Base-by-base conservation (phyloP, 2,329 filamentous ascomycete genomes). In the Coleophoma eucalyptorum region DNA sequence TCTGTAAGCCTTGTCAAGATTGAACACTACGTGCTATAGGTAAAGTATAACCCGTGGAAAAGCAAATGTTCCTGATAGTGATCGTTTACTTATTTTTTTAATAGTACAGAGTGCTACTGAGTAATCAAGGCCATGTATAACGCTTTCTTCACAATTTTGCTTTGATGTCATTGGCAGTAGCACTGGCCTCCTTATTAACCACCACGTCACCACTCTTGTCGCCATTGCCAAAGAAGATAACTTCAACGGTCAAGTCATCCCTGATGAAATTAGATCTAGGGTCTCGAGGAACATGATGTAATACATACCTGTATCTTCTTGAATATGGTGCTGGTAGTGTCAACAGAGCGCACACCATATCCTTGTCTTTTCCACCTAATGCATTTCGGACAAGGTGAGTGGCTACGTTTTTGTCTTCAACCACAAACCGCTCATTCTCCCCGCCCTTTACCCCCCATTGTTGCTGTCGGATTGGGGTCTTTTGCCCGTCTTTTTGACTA, bases 331-430 rank as follows among this genome's bases (percentile, higher is more conserved):
- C 89, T 3, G 93, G 92, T 19, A 99, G 77, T 1, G 94, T 97
- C 60, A 99, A 77, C 55, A 99, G 75, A 18, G 93, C 93, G 63
- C 89, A 95, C 15, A 99, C 81, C 78, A 96, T 94, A 71, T 99
- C 95, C 62, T 86, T 84, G 63, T 99, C 92, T 67, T 88, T 91
- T 11, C 94, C 94, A 49, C 94, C 94, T 31, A 99, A 82, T 0
- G 94, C 94, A 65, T 99, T 99, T 56, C 94, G 84, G 44, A 97
- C 89, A 44, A 99, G 80, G 72, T 99, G 94, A 2, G 94, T 99
- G 1, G 94, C 94, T 7, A 88, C 94, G 60, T 99, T 99, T 73
- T 92, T 91, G 68, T 99, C 95, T 72, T 95, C 86, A 11, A 96
- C 89, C 1, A 95, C 84, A 62, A 97, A 99, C n/a, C 94, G 81